These are phyloP conservation scores for Trypanosoma melophagium DNA, from an alignment of 208 protist genomes.

Conservation along the genomic window DNA sequence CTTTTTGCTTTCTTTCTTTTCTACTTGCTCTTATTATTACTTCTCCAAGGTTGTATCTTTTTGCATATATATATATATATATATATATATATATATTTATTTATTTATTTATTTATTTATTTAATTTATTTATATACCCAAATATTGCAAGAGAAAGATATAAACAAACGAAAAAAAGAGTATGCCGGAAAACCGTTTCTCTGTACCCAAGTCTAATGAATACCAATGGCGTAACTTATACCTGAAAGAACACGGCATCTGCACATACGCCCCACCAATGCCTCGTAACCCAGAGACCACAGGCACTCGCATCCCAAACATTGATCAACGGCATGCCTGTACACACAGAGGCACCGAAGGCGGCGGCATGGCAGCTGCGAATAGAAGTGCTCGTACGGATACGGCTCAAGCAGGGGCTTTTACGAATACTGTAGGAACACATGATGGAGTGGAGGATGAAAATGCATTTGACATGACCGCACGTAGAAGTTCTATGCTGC, in stretches of 20 bases:
- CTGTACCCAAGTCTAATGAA: constrained; percentile 57
- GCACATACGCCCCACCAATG: constrained; percentile 76
- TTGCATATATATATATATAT: not conserved
- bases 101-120: constrained; percentile 6
- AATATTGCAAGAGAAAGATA: too few relatives aligned
- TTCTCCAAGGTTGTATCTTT: too few relatives aligned
- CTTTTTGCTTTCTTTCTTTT: not conserved
- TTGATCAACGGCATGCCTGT: not conserved
- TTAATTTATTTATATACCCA: not conserved
- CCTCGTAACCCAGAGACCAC: constrained; percentile 41
- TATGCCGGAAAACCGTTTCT: constrained; percentile 27
- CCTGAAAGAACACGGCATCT: constrained; percentile 60
- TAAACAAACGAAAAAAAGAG: not conserved
- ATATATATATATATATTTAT: constrained; percentile 6
- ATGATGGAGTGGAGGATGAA: constrained; percentile 13
- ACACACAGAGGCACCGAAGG: not conserved
- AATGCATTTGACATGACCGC: not conserved
- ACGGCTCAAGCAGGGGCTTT: too few relatives aligned
- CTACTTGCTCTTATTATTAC: too few relatives aligned
- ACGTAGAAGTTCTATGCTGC: not conserved
- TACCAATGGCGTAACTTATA: constrained; percentile 89
- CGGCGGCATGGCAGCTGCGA: too few relatives aligned
- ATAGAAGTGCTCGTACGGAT: too few relatives aligned
- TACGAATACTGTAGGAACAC: too few relatives aligned
- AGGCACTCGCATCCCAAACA: not conserved